phyloP scores from a whole-genome alignment of 129 eudicot genomes.

The Artemisia argyi region DNA sequence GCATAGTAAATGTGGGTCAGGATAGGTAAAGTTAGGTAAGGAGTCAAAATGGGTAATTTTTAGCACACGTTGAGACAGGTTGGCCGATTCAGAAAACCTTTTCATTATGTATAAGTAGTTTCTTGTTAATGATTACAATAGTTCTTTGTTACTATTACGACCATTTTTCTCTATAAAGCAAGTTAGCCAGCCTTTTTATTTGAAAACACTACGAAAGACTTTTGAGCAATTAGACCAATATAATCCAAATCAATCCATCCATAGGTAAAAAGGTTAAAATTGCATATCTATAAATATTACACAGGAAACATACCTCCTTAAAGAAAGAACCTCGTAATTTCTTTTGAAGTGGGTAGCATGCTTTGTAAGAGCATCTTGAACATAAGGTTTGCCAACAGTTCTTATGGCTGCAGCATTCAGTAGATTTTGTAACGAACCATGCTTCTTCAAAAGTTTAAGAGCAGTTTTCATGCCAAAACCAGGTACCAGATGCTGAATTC shows the following conservation, averaged over 20 bases:
- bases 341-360: slow-evolving; percentile 69
- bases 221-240: background rate
- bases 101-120: too few species aligned
- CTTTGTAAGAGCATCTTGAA: slow-evolving; percentile 83
- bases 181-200: too few species aligned
- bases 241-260: background rate
- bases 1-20: background rate
- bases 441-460: slow-evolving; percentile 77
- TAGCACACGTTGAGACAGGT: background rate
- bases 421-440: slow-evolving; percentile 70
- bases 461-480: slow-evolving; percentile 94
- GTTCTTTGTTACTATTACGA: too few species aligned
- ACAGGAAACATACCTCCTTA: slow-evolving; percentile 61
- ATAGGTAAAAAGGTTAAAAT: background rate
- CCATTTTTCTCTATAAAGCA: too few species aligned
- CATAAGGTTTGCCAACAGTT: slow-evolving; percentile 81
- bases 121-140: too few species aligned
- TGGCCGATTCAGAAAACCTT: too few species aligned
- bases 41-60: background rate
- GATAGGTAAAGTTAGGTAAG: too few species aligned
- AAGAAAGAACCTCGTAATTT: slow-evolving; percentile 80
- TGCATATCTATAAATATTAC: background rate
- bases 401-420: slow-evolving; percentile 85
- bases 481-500: slow-evolving; percentile 84
- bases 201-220: too few species aligned